Evolutionary conservation across 1,139 yeast genomes (phyloP), one percentile per base, ranked within the genome.

Genomic region (Zygotorulaspora mrakii): DNA sequence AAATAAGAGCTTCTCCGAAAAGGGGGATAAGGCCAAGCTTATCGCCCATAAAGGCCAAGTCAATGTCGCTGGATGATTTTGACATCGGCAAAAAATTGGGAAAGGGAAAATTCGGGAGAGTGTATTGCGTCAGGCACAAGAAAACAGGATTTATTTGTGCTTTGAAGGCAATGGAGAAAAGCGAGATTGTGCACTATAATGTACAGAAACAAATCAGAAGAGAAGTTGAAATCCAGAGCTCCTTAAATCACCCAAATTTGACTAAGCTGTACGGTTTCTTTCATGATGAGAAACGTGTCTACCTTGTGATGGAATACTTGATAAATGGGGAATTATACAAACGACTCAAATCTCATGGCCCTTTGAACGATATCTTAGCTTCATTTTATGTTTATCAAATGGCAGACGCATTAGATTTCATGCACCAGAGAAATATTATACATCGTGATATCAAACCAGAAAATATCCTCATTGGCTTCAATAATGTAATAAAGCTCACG

Each of bases 381-480:
- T 82, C 95, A 3, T 74, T 77, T 54, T 89, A 86, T 62, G 79
- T 87, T 9, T 80, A 70, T 49, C 97, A 91, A 61, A 82, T 88
- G 65, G 82, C 96, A 1, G 73, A 74, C 38, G 95, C 96, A 0
- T 70, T 91, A 40, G 62, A 70, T 10, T 85, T 87, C 57, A 67
- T 91, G 51, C 97, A 89, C 64, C 67, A 74, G 31, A 82, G 82
- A 53, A 77, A 81, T 50, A 80, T 89, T 33, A 84, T 91, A 23
- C 98, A 91, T 58, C 72, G 98, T 45, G 98, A 89, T 60, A 76
- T 89, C 49, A 89, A 89, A 60, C 96, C 96, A 0, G 97, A 89
- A 59, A 89, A 89, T 54, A 82, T 89, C 37, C 65, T 89, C 37
- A 67, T 89, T 7, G 85, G 87, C 5, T 73, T 79, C 40, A 77